A percentile compares a stretch with the other conserved stretches of the same genome.
phyloP scores from a whole-genome alignment of 495 filamentous ascomycete genomes.

The Lophiotrema nucula region DNA sequence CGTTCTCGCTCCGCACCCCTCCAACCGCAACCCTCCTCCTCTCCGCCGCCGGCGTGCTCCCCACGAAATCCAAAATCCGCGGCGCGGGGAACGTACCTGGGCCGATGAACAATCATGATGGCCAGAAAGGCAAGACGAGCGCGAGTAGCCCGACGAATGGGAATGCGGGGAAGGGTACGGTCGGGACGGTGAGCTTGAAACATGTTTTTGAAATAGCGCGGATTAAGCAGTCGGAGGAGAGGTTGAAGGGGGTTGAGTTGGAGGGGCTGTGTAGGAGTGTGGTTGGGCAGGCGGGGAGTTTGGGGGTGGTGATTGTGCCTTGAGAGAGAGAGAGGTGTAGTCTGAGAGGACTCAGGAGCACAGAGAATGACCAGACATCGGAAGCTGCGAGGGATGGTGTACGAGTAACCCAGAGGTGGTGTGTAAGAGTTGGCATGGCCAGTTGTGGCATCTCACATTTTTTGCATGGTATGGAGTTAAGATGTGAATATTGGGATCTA shows the following conservation, averaged over 20 bases:
- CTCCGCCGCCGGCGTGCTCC: slow-evolving; percentile 74
- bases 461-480: too few species aligned
- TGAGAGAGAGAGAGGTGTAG: slow-evolving; percentile 43
- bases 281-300: slow-evolving; percentile 82
- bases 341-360: neutral
- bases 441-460: too few species aligned
- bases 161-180: slow-evolving; percentile 71
- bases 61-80: slow-evolving; percentile 72
- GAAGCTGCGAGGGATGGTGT: too few species aligned
- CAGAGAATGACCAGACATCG: slow-evolving; percentile 1
- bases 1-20: slow-evolving; percentile 90
- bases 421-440: neutral
- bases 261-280: slow-evolving; percentile 82
- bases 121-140: slow-evolving; percentile 31
- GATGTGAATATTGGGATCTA: too few species aligned
- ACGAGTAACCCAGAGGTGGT: too few species aligned
- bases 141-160: slow-evolving; percentile 36
- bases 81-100: slow-evolving; percentile 59
- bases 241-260: slow-evolving; percentile 75
- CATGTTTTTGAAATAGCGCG: slow-evolving; percentile 97
- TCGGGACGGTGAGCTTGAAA: slow-evolving; percentile 85
- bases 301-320: slow-evolving; percentile 77
- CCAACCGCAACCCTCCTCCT: slow-evolving; percentile 85
- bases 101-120: slow-evolving; percentile 36
- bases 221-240: slow-evolving; percentile 82